These are phyloP conservation scores for Suhomyces yuchorum DNA, from an alignment of 1,139 yeast species.

Conservation along the genomic window DNA sequence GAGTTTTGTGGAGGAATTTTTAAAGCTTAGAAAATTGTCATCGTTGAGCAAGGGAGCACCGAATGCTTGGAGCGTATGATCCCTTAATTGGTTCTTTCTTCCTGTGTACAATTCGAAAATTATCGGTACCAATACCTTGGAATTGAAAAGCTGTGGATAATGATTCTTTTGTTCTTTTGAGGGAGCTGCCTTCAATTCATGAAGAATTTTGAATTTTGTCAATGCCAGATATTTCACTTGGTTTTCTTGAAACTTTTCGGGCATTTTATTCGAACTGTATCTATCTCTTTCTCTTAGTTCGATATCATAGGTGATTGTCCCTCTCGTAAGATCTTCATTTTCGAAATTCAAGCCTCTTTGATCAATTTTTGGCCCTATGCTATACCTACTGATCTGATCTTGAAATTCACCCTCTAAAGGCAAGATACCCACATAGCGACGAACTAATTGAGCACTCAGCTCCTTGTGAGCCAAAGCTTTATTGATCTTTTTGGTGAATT, in stretches of 20 bases:
- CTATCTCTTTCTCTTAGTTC: constrained; percentile 5
- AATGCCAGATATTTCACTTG: constrained; percentile 13
- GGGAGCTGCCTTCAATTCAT: constrained; percentile 13
- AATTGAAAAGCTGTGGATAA: constrained; percentile 19
- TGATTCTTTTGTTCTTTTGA: constrained; percentile 3
- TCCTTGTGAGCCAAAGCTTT: constrained; percentile 13
- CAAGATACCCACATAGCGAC: constrained; percentile 27
- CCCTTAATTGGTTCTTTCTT: constrained; percentile 31
- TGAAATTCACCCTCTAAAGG: constrained; percentile 8
- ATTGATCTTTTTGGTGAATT: constrained; percentile 20
- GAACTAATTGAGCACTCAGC: constrained; percentile 12
- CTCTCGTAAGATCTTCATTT: constrained; percentile 5
- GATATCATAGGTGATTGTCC: constrained; percentile 20
- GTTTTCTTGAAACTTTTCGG: not conserved
- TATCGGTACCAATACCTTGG: constrained; percentile 21
- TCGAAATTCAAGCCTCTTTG: constrained; percentile 1
- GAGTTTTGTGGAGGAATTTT: constrained; percentile 3
- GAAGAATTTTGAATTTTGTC: constrained; percentile 22
- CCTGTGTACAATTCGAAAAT: constrained; percentile 27
- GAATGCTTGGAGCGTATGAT: constrained; percentile 26
- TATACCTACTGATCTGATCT: constrained; percentile 6
- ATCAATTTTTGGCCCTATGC: not conserved
- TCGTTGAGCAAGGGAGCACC: constrained; percentile 26
- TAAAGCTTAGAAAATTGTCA: constrained; percentile 25
- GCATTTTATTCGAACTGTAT: not conserved